A percentile compares a stretch with the other conserved stretches of the same genome.
These are phyloP conservation scores for Alternaria dauci DNA, from an alignment of 2,329 filamentous ascomycete species.

Conservation along the genomic window DNA sequence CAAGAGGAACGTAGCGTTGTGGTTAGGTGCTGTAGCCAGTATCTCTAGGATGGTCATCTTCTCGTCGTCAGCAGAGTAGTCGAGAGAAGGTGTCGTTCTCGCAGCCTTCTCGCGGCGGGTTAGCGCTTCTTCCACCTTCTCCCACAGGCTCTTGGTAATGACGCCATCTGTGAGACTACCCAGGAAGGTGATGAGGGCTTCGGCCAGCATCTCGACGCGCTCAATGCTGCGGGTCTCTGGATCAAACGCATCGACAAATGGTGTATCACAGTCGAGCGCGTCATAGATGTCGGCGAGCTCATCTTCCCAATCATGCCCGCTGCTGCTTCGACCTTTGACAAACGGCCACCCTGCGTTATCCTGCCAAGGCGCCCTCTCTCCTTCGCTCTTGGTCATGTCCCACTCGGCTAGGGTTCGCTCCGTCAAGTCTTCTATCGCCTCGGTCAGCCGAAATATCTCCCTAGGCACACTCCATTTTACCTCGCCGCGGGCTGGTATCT, in stretches of 20 bases:
- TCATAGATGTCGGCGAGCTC: conserved; percentile 60
- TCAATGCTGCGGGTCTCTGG: conserved; percentile 68
- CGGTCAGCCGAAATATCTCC: conserved; percentile 88
- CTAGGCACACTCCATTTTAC: conserved; percentile 82
- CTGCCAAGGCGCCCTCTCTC: conserved; percentile 61
- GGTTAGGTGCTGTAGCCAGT: conserved; percentile 71
- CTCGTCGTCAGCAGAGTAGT: conserved; percentile 59
- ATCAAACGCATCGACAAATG: conserved; percentile 67
- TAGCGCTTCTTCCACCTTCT: conserved; percentile 40
- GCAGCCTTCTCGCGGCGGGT: conserved; percentile 50
- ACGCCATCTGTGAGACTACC: conserved; percentile 79
- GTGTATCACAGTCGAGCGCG: conserved; percentile 75
- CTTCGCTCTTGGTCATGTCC: conserved; percentile 63
- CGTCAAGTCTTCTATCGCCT: conserved; percentile 71
- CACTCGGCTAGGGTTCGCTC: conserved; percentile 69
- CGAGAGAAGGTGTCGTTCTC: conserved; percentile 47
- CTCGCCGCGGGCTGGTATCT: conserved; percentile 54
- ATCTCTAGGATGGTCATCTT: conserved; percentile 74
- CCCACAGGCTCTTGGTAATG: conserved; percentile 74
- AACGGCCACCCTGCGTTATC: conserved; percentile 68
- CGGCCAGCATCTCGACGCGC: conserved; percentile 77
- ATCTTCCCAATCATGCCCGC: conserved; percentile 56
- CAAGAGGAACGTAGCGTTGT: conserved; percentile 91
- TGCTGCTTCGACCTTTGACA: conserved; percentile 44
- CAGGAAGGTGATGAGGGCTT: conserved; percentile 78